Evolutionary conservation across 768 basidiomycete species (phyloP), one percentile per base, ranked within the genome.

Genomic region (Mycena albidolilacea): DNA sequence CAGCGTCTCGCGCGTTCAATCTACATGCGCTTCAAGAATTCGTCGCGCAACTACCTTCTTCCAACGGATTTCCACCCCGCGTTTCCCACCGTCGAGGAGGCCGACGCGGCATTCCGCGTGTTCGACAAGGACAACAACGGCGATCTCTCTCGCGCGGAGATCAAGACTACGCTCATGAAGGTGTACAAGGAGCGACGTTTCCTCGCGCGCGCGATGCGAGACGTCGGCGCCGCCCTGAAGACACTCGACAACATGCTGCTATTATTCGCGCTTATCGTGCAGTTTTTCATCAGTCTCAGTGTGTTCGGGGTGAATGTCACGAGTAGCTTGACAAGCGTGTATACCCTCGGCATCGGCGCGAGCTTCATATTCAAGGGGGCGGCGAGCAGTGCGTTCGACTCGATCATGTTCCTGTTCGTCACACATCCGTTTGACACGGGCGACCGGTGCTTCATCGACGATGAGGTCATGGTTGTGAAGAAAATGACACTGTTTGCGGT

Each of bases 281-380:
- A 94, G 68, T 92, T 93, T 80, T 93, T 95, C 81, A 88, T 95
- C 80, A 88, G 91, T 68, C 82, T 95, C 70, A 91, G 91, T 72
- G 84, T 95, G 38, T 95, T 95, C 79, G 89, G 90, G 2, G 89
- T 95, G 48, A 81, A 91, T 52, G 83, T 94, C 44, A 88, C 87
- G n/a, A 84, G 86, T 69, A 91, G 90, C 38, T 77, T 94, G 80
- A 90, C 92, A 48, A 93, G 92, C 79, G 83, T 94, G 73, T 95
- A 95, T 80, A 87, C 93, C 19, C 78, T 95, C 76, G 89, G 85
- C 14, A 89, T 95, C 70, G 94, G 91, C 7, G 90, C 89, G 11
- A 94, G 93, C 79, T 95, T 95, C 77, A 87, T 95, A 75, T 95
- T 95, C 86, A 94, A 93, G 84, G 89, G 85, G 74, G 82, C 93